Evolutionary conservation across 345 rosid genomes (phyloP), one percentile per base, ranked within the genome.

Genomic region (Ceriops zippeliana): DNA sequence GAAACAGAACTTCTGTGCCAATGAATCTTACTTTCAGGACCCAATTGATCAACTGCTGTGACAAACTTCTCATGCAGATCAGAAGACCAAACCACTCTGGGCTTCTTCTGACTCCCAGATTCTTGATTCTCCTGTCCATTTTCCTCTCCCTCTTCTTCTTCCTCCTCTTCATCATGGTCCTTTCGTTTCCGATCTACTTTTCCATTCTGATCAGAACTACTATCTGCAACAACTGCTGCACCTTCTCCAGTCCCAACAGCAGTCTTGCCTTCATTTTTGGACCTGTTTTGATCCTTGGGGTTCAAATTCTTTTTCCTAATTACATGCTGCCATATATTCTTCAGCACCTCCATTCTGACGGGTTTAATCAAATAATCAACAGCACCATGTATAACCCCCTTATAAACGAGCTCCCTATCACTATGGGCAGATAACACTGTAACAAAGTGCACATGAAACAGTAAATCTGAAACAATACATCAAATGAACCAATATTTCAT

Each of bases 241-340:
- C 59, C 72, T 65, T 78, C 87, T 26, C 70, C 89, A 5, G 66
- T 37, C 20, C 79, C 84, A 1, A 73, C 75, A 15, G 58, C 70
- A 69, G 75, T 63, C 74, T 71, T 86, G 32, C 81, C 88, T 52
- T 66, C 78, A 32, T 75, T 70, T 58, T 78, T 17, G 0, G 69
- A 73, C 74, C 67, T 79, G 70, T 49, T 79, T 58, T 65, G 74
- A 49, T 80, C 87, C 83, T 83, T 83, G 8, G 81, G 77, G 7
- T 79, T 78, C 38, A 73, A 22, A 61, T 85, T 90, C 81, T 75
- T 84, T 70, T 78, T 88, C 82, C 99, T 81, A 58, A 90, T 82
- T 2, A 95, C 88, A 77, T 95, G 99, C 47, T 89, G 98, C 98
- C 98, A 93, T 75, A 93, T 91, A 78, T 95, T 95, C 69, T 82